Conservation (phyloP, 148 eudicot genomes). For the Euryodendron excelsum region DNA sequence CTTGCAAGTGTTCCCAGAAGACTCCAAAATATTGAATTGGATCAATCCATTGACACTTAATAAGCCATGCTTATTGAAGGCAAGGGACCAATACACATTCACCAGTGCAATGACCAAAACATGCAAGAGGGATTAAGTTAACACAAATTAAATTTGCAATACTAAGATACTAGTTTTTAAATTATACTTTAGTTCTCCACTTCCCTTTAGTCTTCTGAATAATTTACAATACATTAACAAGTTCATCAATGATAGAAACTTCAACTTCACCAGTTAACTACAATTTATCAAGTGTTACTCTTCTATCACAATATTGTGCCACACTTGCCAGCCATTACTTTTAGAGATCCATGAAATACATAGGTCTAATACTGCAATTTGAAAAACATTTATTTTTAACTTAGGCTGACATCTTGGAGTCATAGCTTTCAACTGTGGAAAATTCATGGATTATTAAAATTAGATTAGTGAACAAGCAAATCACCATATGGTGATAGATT, state of each 20-base stretch:
- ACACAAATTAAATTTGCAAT: not conserved
- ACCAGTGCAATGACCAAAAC: not conserved
- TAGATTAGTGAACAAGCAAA: not conserved
- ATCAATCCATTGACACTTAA: not conserved
- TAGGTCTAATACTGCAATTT: not conserved
- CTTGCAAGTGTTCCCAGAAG: conserved; percentile 10
- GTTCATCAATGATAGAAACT: not conserved
- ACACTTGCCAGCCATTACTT: not conserved
- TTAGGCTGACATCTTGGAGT: not conserved
- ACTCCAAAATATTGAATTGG: not conserved
- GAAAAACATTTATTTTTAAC: not conserved
- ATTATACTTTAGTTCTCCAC: not conserved
- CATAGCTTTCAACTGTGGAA: not conserved
- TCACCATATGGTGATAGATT: not conserved
- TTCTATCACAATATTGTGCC: not conserved
- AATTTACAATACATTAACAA: not conserved
- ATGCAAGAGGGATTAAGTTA: conserved; percentile 6
- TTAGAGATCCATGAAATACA: no score
- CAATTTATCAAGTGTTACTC: not conserved
- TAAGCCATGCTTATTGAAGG: not conserved
- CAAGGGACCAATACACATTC: not conserved
- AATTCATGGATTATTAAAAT: not conserved
- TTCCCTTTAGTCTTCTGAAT: not conserved
- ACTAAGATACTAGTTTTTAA: not conserved
- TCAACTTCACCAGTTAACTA: not conserved